A percentile compares a stretch with the other conserved stretches of the same genome.
phyloP scores from a whole-genome alignment of 2,329 filamentous ascomycete species.

The Venturia carpophila region DNA sequence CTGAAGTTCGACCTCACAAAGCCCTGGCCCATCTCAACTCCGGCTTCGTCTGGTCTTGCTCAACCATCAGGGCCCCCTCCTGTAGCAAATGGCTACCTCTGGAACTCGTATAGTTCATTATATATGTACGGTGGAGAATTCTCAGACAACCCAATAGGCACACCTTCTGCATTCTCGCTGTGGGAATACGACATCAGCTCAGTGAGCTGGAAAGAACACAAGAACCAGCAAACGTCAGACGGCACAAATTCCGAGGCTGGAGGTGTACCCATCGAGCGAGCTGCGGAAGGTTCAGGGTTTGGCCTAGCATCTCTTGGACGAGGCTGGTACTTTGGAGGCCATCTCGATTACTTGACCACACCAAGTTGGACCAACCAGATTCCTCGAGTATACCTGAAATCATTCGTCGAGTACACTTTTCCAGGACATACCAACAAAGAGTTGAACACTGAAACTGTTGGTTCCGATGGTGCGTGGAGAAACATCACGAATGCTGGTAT shows the following conservation, averaged over 20 bases:
- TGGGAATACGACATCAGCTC: conserved; percentile 62
- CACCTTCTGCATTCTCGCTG: conserved; percentile 53
- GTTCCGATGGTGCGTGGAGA: conserved; percentile 55
- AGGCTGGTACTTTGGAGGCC: conserved; percentile 73
- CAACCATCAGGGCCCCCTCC: conserved; percentile 61
- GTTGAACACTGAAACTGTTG: conserved; percentile 44
- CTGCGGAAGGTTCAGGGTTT: conserved; percentile 65
- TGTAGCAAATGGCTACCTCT: conserved; percentile 66
- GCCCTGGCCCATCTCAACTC: conserved; percentile 60
- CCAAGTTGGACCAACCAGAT: conserved; percentile 61
- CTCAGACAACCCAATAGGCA: conserved; percentile 51
- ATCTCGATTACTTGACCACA: conserved; percentile 57
- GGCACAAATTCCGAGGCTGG: conserved; percentile 55
- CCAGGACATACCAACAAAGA: conserved; percentile 59
- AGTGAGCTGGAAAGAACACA: conserved; percentile 55
- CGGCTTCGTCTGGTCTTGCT: conserved; percentile 54
- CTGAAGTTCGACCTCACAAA: conserved; percentile 63
- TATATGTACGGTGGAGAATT: conserved; percentile 71
- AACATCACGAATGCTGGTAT: conserved; percentile 68
- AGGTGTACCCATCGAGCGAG: conserved; percentile 53
- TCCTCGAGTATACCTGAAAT: conserved; percentile 61
- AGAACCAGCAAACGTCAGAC: conserved; percentile 52
- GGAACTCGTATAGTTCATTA: conserved; percentile 62
- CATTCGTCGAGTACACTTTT: conserved; percentile 67
- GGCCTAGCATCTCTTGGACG: conserved; percentile 61